Base-by-base conservation (phyloP, 345 rosid genomes). In the Kandelia obovata region DNA sequence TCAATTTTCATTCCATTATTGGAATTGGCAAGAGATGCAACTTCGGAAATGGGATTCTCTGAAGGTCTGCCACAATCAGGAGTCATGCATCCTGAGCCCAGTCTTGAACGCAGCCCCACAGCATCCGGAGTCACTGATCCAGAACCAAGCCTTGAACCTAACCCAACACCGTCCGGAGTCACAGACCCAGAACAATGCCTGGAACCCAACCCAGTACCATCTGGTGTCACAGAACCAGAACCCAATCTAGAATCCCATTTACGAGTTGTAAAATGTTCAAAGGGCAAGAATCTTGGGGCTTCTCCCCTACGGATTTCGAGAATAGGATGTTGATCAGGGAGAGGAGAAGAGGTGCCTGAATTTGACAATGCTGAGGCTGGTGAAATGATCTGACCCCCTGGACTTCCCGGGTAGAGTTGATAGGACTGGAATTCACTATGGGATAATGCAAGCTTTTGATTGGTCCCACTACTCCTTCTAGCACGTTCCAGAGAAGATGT, bases 291-390 rank as follows among this genome's bases (percentile, higher is more conserved):
- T 73, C 85, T 91, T 21, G 89, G 86, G 64, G 88, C 90, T 68
- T 86, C 97, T 0, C 90, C 92, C 16, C 67, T 63, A 9, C 84
- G 81, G 72, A 88, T 82, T 78, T 86, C 97, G 7, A 83, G 80
- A 57, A 86, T 74, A 0, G 88, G 86, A 62, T 72, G 80, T 71
- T 80, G 87, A 61, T 90, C 96, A 1, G 85, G 91, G 80, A 91
- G 89, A 63, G 97, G 98, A 78, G 98, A 85, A 47, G 95, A 88
- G 23, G 95, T 85, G 60, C 97, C 97, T 0, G 98, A 94, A 80
- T 83, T 75, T 25, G 96, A 91, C 58, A 91, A 68, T 16, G 73
- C 89, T 1, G 97, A 91, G 5, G 96, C 89, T 11, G 96, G 98
- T 15, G 98, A 94, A 66, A 87, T 86, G 49, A 91, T 75, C 59